Evolutionary conservation across 192 early-diverging fungal species (phyloP).

Genomic region (Oehlia diaphana): DNA sequence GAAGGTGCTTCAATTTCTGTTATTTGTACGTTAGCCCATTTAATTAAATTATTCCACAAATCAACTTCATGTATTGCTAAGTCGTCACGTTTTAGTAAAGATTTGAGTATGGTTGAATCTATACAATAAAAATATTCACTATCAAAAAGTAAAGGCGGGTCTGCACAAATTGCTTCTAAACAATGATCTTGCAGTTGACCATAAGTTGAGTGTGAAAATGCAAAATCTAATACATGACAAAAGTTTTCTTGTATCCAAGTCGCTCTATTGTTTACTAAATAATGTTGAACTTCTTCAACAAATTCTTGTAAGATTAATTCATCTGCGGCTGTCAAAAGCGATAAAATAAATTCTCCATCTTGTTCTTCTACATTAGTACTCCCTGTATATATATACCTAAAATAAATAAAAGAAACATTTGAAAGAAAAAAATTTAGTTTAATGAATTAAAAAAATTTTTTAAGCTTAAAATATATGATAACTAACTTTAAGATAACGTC

Average conservation of each 20-base stretch:
- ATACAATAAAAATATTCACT: constrained; percentile 7
- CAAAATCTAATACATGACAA: not conserved
- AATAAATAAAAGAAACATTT: not conserved
- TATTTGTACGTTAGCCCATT: constrained; percentile 4
- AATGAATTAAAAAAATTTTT: not conserved
- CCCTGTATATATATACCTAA: constrained; percentile 26
- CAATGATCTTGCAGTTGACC: constrained; percentile 11
- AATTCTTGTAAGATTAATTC: constrained; percentile 10
- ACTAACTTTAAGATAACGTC: constrained; percentile 2
- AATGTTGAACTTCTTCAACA: constrained; percentile 15
- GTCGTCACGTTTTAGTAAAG: not conserved
- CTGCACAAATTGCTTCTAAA: not conserved
- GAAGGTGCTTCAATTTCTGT: no score
- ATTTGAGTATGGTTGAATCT: not conserved
- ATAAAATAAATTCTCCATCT: constrained; percentile 9
- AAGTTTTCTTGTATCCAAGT: constrained; percentile 16
- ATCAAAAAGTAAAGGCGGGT: constrained; percentile 11
- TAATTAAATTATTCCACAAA: constrained; percentile 14
- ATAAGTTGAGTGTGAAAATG: not conserved
- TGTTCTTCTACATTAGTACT: not conserved
- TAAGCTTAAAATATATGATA: not conserved
- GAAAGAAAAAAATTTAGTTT: not conserved
- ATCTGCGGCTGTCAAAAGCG: constrained; percentile 9
- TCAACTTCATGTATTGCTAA: constrained; percentile 9
- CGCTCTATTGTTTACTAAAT: not conserved